Percentiles rank a stretch among this genome's conserved stretches.
phyloP scores from a whole-genome alignment of 2,329 filamentous ascomycete genomes.

The Beauveria brongniartii region DNA sequence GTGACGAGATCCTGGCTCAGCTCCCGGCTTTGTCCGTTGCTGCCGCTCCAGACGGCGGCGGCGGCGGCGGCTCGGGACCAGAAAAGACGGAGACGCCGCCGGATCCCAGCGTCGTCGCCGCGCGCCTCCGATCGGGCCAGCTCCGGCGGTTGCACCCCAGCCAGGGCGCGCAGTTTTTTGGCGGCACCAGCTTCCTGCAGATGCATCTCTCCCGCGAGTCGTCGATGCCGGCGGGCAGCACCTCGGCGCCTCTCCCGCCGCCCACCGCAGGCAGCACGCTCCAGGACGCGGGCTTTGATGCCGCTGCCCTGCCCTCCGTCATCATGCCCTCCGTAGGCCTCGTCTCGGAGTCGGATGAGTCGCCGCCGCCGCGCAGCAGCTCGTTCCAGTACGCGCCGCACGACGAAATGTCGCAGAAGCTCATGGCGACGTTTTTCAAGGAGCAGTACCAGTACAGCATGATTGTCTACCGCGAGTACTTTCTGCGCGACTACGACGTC shows the following conservation, averaged over 20 bases:
- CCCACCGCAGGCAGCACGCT: slow-evolving; percentile 12
- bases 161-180: slow-evolving; percentile 38
- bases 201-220: slow-evolving; percentile 25
- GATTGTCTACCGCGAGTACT: slow-evolving; percentile 43
- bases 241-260: slow-evolving; percentile 10
- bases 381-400: slow-evolving; percentile 33
- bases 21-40: slow-evolving; percentile 22
- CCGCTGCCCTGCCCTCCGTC: slow-evolving; percentile 4
- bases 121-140: slow-evolving; percentile 26
- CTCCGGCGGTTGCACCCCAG: slow-evolving; percentile 32
- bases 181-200: slow-evolving; percentile 39
- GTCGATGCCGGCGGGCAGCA: slow-evolving; percentile 15
- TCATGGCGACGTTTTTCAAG: slow-evolving; percentile 41
- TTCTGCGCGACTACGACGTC: slow-evolving; percentile 39
- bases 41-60: slow-evolving; percentile 13
- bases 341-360: slow-evolving; percentile 11
- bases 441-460: slow-evolving; percentile 41
- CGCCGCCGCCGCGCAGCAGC: slow-evolving; percentile 11
- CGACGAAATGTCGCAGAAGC: slow-evolving; percentile 33
- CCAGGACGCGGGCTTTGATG: slow-evolving; percentile 6
- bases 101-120: slow-evolving; percentile 24
- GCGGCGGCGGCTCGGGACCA: not conserved
- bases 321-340: slow-evolving; percentile 3
- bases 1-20: slow-evolving; percentile 34
- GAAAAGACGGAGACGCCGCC: slow-evolving; percentile 17